These are phyloP conservation scores for Castanea sativa DNA, from an alignment of 306 rosid genomes.

Conservation along the genomic window DNA sequence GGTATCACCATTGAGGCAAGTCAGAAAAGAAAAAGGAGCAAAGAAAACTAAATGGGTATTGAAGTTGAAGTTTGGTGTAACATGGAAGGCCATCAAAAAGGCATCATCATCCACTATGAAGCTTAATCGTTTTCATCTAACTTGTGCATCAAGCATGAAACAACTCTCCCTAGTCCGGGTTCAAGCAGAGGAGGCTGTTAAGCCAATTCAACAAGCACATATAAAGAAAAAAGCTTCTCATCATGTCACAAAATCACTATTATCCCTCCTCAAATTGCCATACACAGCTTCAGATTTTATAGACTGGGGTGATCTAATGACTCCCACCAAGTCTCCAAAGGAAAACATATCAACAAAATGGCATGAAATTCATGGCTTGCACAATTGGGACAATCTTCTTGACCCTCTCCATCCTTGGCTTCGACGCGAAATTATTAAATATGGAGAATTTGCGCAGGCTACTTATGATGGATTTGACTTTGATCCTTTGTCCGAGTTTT, in stretches of 20 bases:
- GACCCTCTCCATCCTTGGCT: slow-evolving; percentile 58
- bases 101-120: neutral
- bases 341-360: slow-evolving; percentile 47
- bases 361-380: slow-evolving; percentile 47
- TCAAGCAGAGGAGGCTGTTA: slow-evolving; percentile 23
- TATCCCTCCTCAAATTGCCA: slow-evolving; percentile 43
- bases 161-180: slow-evolving; percentile 18
- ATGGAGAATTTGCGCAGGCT: slow-evolving; percentile 70
- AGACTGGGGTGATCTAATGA: slow-evolving; percentile 1
- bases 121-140: neutral
- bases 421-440: slow-evolving; percentile 58
- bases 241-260: slow-evolving; percentile 43
- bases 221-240: neutral
- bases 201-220: slow-evolving; percentile 22
- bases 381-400: slow-evolving; percentile 38
- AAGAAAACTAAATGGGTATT: neutral
- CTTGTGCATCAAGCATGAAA: neutral
- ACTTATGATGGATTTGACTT: slow-evolving; percentile 73
- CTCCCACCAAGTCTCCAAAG: slow-evolving; percentile 54
- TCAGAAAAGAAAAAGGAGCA: neutral
- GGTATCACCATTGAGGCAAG: neutral
- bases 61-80: neutral
- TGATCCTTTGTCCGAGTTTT: slow-evolving; percentile 49
- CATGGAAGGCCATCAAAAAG: neutral
- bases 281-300: slow-evolving; percentile 14